Base-by-base conservation (phyloP, 2,329 filamentous ascomycete genomes). In the Lecanicillium sp. region DNA sequence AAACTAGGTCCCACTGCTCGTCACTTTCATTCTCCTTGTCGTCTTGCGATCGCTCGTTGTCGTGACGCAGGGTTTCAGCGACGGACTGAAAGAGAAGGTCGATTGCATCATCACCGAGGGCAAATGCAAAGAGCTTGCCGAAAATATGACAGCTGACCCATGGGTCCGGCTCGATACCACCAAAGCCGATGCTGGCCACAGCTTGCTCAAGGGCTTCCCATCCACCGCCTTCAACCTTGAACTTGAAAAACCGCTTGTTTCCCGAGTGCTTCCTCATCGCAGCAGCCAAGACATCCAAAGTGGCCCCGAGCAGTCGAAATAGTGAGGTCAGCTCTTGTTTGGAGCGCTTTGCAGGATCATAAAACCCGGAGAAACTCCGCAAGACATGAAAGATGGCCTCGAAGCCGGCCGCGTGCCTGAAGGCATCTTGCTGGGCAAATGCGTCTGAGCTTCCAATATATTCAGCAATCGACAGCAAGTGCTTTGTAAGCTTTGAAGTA, bases 221-320 rank as follows among this genome's bases (percentile, higher is more conserved):
- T 4, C 90, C 88, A 41, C 81, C 84, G 16, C 77, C 80, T 42
- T 85, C 75, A 20, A 94, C 78, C 48, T 78, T 73, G 48, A 79
- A 80, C 42, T 78, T 75, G 57, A 96, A 96, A 64, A 90, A 95
- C 49, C 85, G 78, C 52, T 82, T 76, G 61, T 96, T 98, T 15
- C 89, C 90, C 33, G 82, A 72, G 58, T 96, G 88, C 33, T 79
- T 78, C 38, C 78, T 75, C 47, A 98, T 73, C 12, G 80, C 79
- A 34, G 83, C 81, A 2, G 84, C 81, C 19, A 96, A 64, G 12
- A 92, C 76, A 22, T 78, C 78, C 29, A 92, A 66, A n/a, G 83
- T 72, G 8, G 73, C 73, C 51, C 87, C 77, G 14, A 94, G 65
- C 14, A 90, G 65, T 43, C 75, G 71, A 52, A 87, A 84, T 41